Evolutionary conservation across 768 basidiomycete genomes (phyloP), one percentile per base, ranked within the genome.

Genomic region (Mycena metata): DNA sequence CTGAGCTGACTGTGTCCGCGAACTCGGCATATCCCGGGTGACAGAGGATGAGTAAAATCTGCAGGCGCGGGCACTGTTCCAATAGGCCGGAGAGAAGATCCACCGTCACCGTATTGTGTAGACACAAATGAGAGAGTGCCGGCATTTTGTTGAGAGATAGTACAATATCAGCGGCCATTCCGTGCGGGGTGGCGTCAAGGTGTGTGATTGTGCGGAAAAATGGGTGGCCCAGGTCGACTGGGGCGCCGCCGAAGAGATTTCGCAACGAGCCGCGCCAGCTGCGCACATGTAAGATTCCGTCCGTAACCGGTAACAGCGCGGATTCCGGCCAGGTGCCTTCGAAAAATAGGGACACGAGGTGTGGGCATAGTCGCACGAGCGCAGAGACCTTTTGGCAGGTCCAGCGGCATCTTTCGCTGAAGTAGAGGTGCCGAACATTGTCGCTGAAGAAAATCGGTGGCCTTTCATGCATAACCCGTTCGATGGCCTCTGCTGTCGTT

Each of bases 121-220:
- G 10, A 15, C 39, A 60, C 13, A 67, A 50, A 21, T 67, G 58
- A 10, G 66, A 60, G 30, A 60, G 60, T 21, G 24, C 51, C 3
- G 66, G 66, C 15, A 67, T 30, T 2, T 5, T n/a, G 3, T 36
- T 26, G 17, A 67, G 39, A 11, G 39, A 39, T 1, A 35, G 33
- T n/a, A 21, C 1, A n/a, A n/a, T n/a, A n/a, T n/a, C n/a, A 15
- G n/a, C 0, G 17, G 15, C 5, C 5, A 19, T 0, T 13, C 30
- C 12, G 10, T 12, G 23, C 7, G 15, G 3, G 46, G 47, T 21
- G 2, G 60, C 16, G 21, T 59, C 41, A 7, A 67, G 35, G 41
- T 67, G 66, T 3, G 54, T 56, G 39, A 67, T 33, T 13, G 23
- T 47, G 36, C 59, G 47, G 49, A 61, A 67, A 13, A 41, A 60